Conservation (phyloP, 768 basidiomycete genomes). For the Trametes gibbosa region DNA sequence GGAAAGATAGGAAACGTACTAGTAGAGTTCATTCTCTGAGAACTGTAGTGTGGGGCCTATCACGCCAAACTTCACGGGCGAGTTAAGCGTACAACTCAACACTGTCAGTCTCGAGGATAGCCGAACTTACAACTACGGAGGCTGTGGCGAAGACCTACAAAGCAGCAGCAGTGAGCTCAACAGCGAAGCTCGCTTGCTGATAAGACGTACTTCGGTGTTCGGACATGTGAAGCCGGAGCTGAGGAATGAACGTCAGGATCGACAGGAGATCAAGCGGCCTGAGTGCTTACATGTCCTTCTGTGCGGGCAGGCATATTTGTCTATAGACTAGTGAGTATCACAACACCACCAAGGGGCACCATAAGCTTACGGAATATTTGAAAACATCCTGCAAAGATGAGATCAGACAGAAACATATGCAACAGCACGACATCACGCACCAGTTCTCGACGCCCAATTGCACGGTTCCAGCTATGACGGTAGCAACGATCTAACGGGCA, state of each 20-base stretch:
- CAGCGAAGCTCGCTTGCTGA: constrained; percentile 2
- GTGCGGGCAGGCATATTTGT: constrained; percentile 7
- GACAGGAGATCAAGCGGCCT: background rate
- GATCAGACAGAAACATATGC: background rate
- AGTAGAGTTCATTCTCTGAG: constrained; percentile 54
- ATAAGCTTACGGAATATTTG: constrained; percentile 49
- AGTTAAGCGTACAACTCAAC: background rate
- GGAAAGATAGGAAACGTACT: constrained; percentile 46
- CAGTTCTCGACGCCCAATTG: constrained; percentile 63
- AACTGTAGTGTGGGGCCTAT: constrained; percentile 64
- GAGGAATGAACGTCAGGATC: background rate
- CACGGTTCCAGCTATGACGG: constrained; percentile 55
- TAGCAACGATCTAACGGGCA: constrained; percentile 37
- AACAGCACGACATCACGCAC: constrained; percentile 1
- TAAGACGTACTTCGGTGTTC: constrained; percentile 33
- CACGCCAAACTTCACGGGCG: constrained; percentile 47
- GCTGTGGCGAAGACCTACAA: constrained; percentile 37
- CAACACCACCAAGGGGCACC: background rate
- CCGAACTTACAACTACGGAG: constrained; percentile 53
- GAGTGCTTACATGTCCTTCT: constrained; percentile 4
- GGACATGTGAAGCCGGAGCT: constrained; percentile 23
- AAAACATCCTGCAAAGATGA: constrained; percentile 43
- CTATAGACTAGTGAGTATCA: background rate
- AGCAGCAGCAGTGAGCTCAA: background rate
- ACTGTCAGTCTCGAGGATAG: background rate